Base-by-base conservation (phyloP, 228 moss, liverwort and hornwort genomes). In the Sphagnum magellanicum region DNA sequence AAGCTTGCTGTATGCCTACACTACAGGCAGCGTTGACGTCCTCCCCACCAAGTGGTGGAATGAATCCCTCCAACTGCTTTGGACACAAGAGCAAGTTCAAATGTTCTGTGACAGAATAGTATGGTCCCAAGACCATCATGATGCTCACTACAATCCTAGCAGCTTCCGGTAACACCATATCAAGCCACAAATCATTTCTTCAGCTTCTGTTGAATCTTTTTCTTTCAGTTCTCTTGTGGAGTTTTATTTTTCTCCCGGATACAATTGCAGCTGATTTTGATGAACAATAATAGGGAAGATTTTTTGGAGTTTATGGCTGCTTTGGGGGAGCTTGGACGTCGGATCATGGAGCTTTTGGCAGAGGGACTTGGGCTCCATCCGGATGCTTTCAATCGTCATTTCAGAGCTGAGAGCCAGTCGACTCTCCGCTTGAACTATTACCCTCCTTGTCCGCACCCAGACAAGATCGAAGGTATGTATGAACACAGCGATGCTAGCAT, bases 381-480 rank as follows among this genome's bases (percentile, higher is more conserved):
- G 0, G 70, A 70, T 32, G 16, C 75, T 0, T 81, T 73, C 63
- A 77, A 81, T 2, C 68, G 70, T 4, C 70, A 81, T 15, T 81
- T 81, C n/a, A 81, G 70, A 0, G 16, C 48, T 0, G 52, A 74
- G 7, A 73, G 77, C 17, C 48, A 71, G 6, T 53, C 68, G 59
- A 75, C 59, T 46, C 67, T 48, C 1, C 73, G 76, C 0, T 71
- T 89, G 48, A 89, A 83, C 51, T 83, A 83, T 68, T 89, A 86
- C 71, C 86, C 88, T n/a, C 68, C 74, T 0, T 92, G 92, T 17
- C 88, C 90, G 14, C 71, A 90, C n/a, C 90, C 92, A 4, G 10
- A 72, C n/a, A 68, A 74, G 3, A 81, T 82, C 59, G 64, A 88
- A 11, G 90, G 92, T 71, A 71, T 83, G 32, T 69, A 78, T 3